Conservation (phyloP, 1,284 basidiomycete genomes). For the Gomphus sp. region DNA sequence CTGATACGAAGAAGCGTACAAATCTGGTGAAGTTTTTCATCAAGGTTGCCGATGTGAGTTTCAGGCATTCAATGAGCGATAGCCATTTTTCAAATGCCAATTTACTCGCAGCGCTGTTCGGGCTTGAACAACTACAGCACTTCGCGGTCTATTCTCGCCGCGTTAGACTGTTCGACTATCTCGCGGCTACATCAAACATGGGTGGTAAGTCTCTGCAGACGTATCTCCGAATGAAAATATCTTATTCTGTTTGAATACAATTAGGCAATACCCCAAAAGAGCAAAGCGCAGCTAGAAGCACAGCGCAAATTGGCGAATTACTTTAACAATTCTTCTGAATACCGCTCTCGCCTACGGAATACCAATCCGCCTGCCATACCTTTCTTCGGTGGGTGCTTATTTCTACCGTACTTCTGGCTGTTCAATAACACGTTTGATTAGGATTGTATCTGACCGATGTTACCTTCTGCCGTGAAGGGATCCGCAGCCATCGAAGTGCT, state of each 20-base stretch:
- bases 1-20: slow-evolving; percentile 83
- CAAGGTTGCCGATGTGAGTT: slow-evolving; percentile 85
- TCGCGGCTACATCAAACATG: slow-evolving; percentile 87
- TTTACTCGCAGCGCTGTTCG: slow-evolving; percentile 64
- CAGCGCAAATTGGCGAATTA: slow-evolving; percentile 85
- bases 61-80: slow-evolving; percentile 11
- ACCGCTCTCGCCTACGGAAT: slow-evolving; percentile 75
- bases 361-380: slow-evolving; percentile 84
- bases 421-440: slow-evolving; percentile 21
- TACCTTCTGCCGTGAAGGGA: slow-evolving; percentile 94
- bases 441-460: slow-evolving; percentile 86
- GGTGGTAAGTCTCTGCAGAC: slow-evolving; percentile 48
- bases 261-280: slow-evolving; percentile 81
- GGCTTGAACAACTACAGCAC: slow-evolving; percentile 87
- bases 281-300: slow-evolving; percentile 68
- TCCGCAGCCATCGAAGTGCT: slow-evolving; percentile 79
- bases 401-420: slow-evolving; percentile 7
- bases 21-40: slow-evolving; percentile 90
- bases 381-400: slow-evolving; percentile 64
- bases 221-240: slow-evolving; percentile 6
- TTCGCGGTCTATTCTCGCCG: slow-evolving; percentile 86
- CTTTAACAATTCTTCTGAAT: slow-evolving; percentile 86
- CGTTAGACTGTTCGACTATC: slow-evolving; percentile 91
- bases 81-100: slow-evolving; percentile 17
- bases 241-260: slow-evolving; percentile 20